Base-by-base conservation (phyloP, 495 filamentous ascomycete genomes). In the Monascus purpureus region DNA sequence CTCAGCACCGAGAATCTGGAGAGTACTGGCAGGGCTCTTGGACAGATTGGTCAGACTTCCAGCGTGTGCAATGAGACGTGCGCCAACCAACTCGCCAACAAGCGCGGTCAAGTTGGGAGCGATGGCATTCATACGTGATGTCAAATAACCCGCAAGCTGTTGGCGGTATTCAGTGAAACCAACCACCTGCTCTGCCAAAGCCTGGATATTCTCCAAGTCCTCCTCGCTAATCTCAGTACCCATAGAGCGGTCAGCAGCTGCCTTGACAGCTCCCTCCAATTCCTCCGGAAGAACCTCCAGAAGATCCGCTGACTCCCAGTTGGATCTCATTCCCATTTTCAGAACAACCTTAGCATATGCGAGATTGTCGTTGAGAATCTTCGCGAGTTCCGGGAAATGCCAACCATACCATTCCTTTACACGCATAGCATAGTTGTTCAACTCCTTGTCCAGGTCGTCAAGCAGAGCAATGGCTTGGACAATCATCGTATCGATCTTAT, bases 371-470 rank as follows among this genome's bases (percentile, higher is more conserved):
- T 94, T 93, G 41, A 99, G 70, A 50, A 96, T 95, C 54, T 82
- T 81, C 38, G 80, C 86, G 70, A 99, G 70, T 61, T 99, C 90
- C 14, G 90, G 90, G 66, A 96, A 99, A 61, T 96, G 92, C 90
- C 90, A 99, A 36, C 90, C 90, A 47, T 99, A 99, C 90, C 90
- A 99, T 59, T 99, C 90, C 74, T 94, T 95, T 31, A 95, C 86
- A 50, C 90, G 69, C 90, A 99, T 99, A 43, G 90, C 92, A 47
- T 93, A 95, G 41, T 77, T 88, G 61, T 99, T 99, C 30, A 99
- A 64, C 55, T 99, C 92, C 68, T 99, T 99, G 66, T 99, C 90
- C 25, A 96, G 62, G 42, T 96, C 90, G 53, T 99, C 90, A 14
- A 99, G 67, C 28, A 94, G 75, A 16, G 77, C 76, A 45, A 97